Conservation (phyloP, 345 rosid genomes). For the Linum tenue region DNA sequence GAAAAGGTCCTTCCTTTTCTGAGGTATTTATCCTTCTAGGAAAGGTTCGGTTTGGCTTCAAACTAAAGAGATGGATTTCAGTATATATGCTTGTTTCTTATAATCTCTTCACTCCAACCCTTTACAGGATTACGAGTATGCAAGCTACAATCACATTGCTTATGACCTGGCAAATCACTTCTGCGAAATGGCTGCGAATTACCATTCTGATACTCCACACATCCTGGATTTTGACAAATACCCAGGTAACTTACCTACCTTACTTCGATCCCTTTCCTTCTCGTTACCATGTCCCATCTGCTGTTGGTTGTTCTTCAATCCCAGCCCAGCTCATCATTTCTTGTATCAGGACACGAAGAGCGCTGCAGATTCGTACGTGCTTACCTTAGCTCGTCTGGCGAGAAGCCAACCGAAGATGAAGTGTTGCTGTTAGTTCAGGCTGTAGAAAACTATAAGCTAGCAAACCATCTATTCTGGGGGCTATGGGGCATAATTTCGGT, state of each 20-base stretch:
- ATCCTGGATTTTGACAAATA: conserved; percentile 53
- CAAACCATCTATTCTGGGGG: conserved; percentile 76
- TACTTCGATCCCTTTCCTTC: neutral
- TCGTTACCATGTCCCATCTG: neutral
- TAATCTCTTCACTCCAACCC: neutral
- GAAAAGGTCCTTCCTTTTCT: conserved; percentile 11
- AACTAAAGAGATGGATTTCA: neutral
- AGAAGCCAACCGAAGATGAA: conserved; percentile 32
- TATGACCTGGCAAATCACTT: conserved; percentile 92
- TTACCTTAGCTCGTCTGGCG: conserved; percentile 54
- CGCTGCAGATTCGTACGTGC: conserved; percentile 46
- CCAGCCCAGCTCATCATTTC: neutral
- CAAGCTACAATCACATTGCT: conserved; percentile 81
- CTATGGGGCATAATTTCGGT: conserved; percentile 71
- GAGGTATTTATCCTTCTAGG: conserved; percentile 2
- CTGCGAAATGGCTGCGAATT: conserved; percentile 91
- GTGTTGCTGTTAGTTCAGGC: conserved; percentile 19
- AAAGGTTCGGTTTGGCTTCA: neutral
- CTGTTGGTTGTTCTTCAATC: neutral
- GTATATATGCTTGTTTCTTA: conserved; percentile 1
- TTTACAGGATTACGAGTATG: conserved; percentile 82
- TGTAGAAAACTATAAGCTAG: conserved; percentile 58
- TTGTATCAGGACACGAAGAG: conserved; percentile 51
- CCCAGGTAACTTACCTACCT: conserved; percentile 45
- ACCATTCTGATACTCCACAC: conserved; percentile 86